These are phyloP conservation scores for Ballota nigra DNA, from an alignment of 257 asterid genomes.

Conservation along the genomic window DNA sequence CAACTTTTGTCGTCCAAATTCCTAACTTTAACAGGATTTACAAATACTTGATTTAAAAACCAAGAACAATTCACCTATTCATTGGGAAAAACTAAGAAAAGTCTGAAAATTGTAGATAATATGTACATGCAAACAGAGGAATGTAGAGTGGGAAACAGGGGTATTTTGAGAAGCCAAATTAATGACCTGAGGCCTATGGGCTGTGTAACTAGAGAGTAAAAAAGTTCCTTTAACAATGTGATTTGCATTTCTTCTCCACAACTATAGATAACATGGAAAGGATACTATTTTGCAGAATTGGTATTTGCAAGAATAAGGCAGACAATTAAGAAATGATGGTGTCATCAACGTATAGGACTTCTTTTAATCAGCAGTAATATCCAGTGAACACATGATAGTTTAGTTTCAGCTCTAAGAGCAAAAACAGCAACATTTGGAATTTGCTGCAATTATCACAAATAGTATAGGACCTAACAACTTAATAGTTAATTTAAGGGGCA, in stretches of 20 bases:
- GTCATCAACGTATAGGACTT: background rate
- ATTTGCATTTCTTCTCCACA: too few relatives aligned
- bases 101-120: background rate
- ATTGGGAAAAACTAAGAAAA: background rate
- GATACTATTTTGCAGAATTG: background rate
- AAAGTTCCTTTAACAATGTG: too few relatives aligned
- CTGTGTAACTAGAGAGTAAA: background rate
- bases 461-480: too few relatives aligned
- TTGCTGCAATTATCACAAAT: background rate
- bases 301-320: background rate
- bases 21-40: background rate
- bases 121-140: background rate
- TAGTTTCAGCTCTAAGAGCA: slow-evolving; percentile 2
- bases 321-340: background rate
- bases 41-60: background rate
- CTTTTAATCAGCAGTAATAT: background rate
- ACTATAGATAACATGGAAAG: background rate
- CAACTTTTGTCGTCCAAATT: background rate
- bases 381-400: background rate
- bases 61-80: background rate
- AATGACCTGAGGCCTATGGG: background rate
- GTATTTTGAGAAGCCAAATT: background rate
- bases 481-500: too few relatives aligned
- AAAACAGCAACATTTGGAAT: background rate
- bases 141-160: background rate